phyloP scores from a whole-genome alignment of 805 yeast species.

The Metschnikowia orientalis region DNA sequence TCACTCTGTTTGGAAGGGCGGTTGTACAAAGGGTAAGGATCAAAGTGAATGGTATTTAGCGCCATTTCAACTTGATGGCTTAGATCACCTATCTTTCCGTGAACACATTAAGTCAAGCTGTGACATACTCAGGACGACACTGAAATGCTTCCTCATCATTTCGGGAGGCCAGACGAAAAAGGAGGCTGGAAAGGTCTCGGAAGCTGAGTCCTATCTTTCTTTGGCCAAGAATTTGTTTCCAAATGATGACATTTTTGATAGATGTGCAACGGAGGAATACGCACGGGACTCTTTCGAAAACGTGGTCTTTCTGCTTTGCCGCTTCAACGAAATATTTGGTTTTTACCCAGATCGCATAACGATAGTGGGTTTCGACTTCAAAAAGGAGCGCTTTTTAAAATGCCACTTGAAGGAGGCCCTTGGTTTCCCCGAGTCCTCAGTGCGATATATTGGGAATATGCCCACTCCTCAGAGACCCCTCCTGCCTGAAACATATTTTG shows the following conservation, averaged over 20 bases:
- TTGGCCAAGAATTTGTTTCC: conserved; percentile 34
- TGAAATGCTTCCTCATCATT: conserved; percentile 38
- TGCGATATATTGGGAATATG: conserved; percentile 52
- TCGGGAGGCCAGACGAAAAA: conserved; percentile 73
- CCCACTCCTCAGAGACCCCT: conserved; percentile 44
- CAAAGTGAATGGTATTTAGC: conserved; percentile 63
- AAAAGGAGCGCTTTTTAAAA: conserved; percentile 52
- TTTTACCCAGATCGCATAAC: conserved; percentile 49
- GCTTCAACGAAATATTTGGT: conserved; percentile 45
- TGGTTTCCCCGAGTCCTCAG: conserved; percentile 31
- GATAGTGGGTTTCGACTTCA: conserved; percentile 73
- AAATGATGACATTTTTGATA: conserved; percentile 8
- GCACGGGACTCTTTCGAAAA: conserved; percentile 82
- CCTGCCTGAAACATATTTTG: conserved; percentile 34
- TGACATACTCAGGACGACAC: conserved; percentile 27
- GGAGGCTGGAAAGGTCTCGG: conserved; percentile 52
- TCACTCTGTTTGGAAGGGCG: conserved; percentile 55
- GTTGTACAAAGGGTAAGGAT: conserved; percentile 40
- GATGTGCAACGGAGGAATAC: conserved; percentile 57
- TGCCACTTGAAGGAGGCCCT: conserved; percentile 51
- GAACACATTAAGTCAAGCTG: conserved; percentile 54
- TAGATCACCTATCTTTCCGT: conserved; percentile 63
- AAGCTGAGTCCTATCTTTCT: conserved; percentile 53
- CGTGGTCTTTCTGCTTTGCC: conserved; percentile 54
- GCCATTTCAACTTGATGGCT: conserved; percentile 62